Base-by-base conservation (phyloP, 2,329 filamentous ascomycete species). In the Neonectria faginata region DNA sequence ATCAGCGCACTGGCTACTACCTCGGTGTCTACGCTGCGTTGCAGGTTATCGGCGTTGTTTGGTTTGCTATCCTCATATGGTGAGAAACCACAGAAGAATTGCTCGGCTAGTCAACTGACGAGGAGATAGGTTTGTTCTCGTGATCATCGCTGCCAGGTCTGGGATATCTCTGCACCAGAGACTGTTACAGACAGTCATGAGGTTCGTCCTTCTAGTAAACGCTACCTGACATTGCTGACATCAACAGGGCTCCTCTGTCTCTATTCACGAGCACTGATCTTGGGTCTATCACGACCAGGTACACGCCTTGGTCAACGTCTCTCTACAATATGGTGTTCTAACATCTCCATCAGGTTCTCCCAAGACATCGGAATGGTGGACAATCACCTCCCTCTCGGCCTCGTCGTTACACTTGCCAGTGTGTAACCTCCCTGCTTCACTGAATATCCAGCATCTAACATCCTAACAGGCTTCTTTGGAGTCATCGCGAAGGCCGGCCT, bases 331-430 rank as follows among this genome's bases (percentile, higher is more conserved):
- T n/a, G 6, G 1, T 51, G 14, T 8, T 18, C 65, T 42, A 52
- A 56, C 8, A 7, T 18, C 10, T 2, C 1, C 1, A n/a, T 3
- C 44, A 80, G 79, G 60, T 83, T 84, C 64, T 80, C 78, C 9
- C 79, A 84, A 67, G 81, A 84, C 41, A 79, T 83, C 7, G 76
- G 79, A 53, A 76, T 83, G 16, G 69, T 84, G 2, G 82, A 84
- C 62, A 82, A 79, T 29, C 74, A 79, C 55, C 73, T 84, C 3
- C 78, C 81, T 2, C 61, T 76, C 0, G 78, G 79, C 1, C 57
- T 83, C 10, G 70, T 74, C 14, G 71, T 75, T 16, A 67, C 80
- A 42, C 57, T 72, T 12, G 71, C 71, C 36, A 81, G 80, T 82
- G 67, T 69, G 80, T 73, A 47, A 50, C 33, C 29, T 7, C 11